A percentile compares a stretch with the other conserved stretches of the same genome.
These are phyloP conservation scores for Bruguiera gymnorhiza DNA, from an alignment of 345 rosid genomes.

Conservation along the genomic window DNA sequence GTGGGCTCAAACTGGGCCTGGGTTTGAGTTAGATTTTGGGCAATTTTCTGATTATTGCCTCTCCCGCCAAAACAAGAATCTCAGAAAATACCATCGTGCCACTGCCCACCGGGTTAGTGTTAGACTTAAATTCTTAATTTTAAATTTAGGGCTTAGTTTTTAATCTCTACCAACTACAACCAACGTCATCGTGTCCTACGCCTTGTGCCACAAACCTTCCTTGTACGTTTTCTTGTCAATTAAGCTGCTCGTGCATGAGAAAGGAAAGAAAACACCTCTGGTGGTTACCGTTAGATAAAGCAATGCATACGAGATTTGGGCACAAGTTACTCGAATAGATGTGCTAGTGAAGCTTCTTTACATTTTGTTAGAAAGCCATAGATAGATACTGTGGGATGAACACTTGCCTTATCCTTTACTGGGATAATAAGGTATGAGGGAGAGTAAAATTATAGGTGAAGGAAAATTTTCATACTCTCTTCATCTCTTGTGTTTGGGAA, in stretches of 20 bases:
- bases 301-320: neutral
- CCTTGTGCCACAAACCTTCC: too few species aligned
- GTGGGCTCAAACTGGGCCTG: too few species aligned
- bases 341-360: neutral
- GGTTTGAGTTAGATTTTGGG: too few species aligned
- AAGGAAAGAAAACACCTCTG: neutral
- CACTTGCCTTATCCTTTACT: neutral
- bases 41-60: neutral
- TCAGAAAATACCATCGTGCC: neutral
- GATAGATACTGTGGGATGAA: neutral
- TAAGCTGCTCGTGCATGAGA: too few species aligned
- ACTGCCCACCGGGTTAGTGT: neutral
- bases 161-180: too few species aligned
- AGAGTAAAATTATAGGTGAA: too few species aligned
- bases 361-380: neutral
- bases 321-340: neutral
- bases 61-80: conserved; percentile 36
- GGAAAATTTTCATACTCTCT: too few species aligned
- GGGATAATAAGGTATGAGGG: too few species aligned
- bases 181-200: too few species aligned
- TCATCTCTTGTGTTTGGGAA: too few species aligned
- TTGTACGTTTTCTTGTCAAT: too few species aligned
- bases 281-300: neutral
- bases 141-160: neutral
- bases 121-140: neutral